Evolutionary conservation across 2,329 filamentous ascomycete species (phyloP), one percentile per base, ranked within the genome.

Genomic region (Stachybotrys elegans): DNA sequence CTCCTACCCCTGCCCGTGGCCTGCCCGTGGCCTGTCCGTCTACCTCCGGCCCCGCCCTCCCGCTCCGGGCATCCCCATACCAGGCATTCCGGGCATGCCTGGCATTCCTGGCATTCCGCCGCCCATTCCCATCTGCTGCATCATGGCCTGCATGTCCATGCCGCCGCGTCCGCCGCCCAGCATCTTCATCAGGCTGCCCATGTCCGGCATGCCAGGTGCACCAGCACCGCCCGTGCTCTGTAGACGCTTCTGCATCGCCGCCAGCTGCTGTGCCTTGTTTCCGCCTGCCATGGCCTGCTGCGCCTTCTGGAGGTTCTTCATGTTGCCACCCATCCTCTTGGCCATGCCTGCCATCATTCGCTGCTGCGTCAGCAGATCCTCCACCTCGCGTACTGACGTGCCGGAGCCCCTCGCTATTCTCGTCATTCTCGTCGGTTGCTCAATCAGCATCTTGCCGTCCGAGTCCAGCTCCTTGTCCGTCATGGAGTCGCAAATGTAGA

Each of bases 261-360:
- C 91, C 69, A 97, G 79, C 67, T 97, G 92, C 63, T 95, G 89
- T 23, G 88, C 81, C 66, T 93, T 92, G 69, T 95, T 95, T 22
- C 84, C 87, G 36, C 91, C 90, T 22, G 85, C 88, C 83, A 96
- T 89, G 51, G 88, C 88, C 44, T 86, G 86, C 67, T 97, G 91
- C 1, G 91, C 91, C 42, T 85, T 83, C 65, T 96, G 89, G 85
- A 97, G 94, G 62, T 96, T 95, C 71, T 93, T 93, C 86, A 95
- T 95, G 63, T 88, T 91, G 31, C 91, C 91, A 46, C 93, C 92
- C 82, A 98, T 94, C 72, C 94, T 94, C 83, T 97, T 98, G 40
- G 93, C 93, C 90, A 98, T 96, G 46, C 88, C 88, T 1, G 89
- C 88, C 93, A 98, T 98, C 87, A 97, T 95, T 56, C 88, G 84